Evolutionary conservation across 208 protist species (phyloP).

Genomic region (Trypanosoma boissoni): DNA sequence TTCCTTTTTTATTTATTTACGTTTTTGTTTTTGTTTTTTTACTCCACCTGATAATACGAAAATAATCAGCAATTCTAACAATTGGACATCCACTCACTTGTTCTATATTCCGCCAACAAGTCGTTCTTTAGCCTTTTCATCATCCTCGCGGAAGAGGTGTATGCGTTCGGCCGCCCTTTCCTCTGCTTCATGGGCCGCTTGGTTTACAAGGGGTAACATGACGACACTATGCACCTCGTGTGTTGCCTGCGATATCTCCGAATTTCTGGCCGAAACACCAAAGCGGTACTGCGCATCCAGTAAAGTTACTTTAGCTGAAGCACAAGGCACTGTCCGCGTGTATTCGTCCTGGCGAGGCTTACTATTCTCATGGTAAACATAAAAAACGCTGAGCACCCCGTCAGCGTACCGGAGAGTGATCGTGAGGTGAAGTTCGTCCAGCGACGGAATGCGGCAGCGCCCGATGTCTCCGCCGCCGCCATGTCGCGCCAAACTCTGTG

Average conservation of each 20-base stretch:
- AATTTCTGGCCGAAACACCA: slow-evolving; percentile 37
- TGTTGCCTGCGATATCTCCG: slow-evolving; percentile 9
- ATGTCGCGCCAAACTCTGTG: neutral
- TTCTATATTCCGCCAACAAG: neutral
- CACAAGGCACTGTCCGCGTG: slow-evolving; percentile 9
- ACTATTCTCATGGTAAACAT: slow-evolving; percentile 16
- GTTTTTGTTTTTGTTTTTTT: too few species aligned
- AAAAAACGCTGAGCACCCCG: slow-evolving; percentile 16
- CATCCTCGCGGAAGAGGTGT: slow-evolving; percentile 20
- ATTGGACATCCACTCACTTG: neutral
- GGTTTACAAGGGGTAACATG: slow-evolving; percentile 34
- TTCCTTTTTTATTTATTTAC: too few species aligned
- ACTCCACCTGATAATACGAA: too few species aligned
- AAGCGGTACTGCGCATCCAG: slow-evolving; percentile 20
- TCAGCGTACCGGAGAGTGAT: slow-evolving; percentile 26
- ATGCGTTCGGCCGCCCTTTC: slow-evolving; percentile 13
- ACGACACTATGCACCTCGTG: slow-evolving; percentile 44
- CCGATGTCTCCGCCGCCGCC: too few species aligned
- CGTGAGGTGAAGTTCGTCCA: slow-evolving; percentile 34
- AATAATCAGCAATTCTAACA: neutral
- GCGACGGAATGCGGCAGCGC: slow-evolving; percentile 17
- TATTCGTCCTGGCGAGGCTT: slow-evolving; percentile 16
- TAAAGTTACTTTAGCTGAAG: neutral
- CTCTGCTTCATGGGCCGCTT: slow-evolving; percentile 21
- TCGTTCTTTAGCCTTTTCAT: slow-evolving; percentile 4